Evolutionary conservation across 2,329 filamentous ascomycete genomes (phyloP).

Genomic region (Alternaria postmessia): DNA sequence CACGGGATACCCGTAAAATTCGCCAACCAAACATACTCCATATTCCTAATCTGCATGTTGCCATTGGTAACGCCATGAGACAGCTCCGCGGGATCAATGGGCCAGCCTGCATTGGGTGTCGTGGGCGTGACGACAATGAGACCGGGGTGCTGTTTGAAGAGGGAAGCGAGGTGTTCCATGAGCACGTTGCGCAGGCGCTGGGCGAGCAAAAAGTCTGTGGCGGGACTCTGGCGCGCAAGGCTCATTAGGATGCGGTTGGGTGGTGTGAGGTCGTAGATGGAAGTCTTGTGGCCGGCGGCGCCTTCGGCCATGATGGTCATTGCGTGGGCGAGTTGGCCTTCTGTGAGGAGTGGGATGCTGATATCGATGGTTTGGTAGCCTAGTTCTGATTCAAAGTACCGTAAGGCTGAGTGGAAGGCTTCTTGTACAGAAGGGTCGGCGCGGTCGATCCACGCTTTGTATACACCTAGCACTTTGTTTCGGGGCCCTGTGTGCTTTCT

Average conservation of each 20-base stretch:
- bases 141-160: slow-evolving; percentile 76
- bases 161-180: slow-evolving; percentile 78
- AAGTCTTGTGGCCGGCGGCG: slow-evolving; percentile 57
- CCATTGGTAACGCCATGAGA: slow-evolving; percentile 73
- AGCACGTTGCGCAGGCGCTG: slow-evolving; percentile 77
- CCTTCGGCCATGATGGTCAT: slow-evolving; percentile 80
- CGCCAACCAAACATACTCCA: slow-evolving; percentile 86
- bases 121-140: slow-evolving; percentile 83
- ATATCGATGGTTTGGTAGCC: slow-evolving; percentile 69
- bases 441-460: slow-evolving; percentile 72
- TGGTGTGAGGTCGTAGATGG: slow-evolving; percentile 66
- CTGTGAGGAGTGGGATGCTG: slow-evolving; percentile 69
- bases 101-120: slow-evolving; percentile 78
- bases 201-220: slow-evolving; percentile 74
- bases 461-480: slow-evolving; percentile 73
- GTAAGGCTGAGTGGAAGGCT: slow-evolving; percentile 69
- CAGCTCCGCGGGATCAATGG: slow-evolving; percentile 70
- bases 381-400: slow-evolving; percentile 61
- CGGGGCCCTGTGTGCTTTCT: slow-evolving; percentile 53
- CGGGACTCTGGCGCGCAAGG: slow-evolving; percentile 69
- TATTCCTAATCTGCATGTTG: slow-evolving; percentile 75
- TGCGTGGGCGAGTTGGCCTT: slow-evolving; percentile 79
- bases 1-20: slow-evolving; percentile 84
- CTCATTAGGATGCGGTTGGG: slow-evolving; percentile 75
- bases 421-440: slow-evolving; percentile 70